Evolutionary conservation across 2,329 filamentous ascomycete genomes (phyloP).

Genomic region (Penicillium hordei): DNA sequence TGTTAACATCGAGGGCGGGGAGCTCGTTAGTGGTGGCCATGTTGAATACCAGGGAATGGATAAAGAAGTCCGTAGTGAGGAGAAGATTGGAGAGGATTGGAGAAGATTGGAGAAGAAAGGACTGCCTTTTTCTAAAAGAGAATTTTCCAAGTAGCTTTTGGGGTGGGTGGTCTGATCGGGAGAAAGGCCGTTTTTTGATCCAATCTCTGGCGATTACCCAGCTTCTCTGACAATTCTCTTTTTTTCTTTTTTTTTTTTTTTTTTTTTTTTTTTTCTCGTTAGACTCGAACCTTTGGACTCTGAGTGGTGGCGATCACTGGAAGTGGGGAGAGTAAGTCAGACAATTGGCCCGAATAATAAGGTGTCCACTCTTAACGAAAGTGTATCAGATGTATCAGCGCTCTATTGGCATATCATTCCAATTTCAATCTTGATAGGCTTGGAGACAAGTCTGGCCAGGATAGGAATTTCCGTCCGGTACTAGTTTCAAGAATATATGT

Average conservation of each 20-base stretch:
- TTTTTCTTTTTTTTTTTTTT: conserved; percentile 10
- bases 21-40: conserved; percentile 68
- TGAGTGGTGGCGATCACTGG: conserved; percentile 19
- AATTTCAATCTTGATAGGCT: neutral
- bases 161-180: conserved; percentile 14
- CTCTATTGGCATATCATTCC: neutral
- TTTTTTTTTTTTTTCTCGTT: conserved; percentile 12
- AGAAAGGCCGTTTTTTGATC: conserved; percentile 7
- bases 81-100: conserved; percentile 4
- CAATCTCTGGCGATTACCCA: conserved; percentile 11
- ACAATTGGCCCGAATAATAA: conserved; percentile 3
- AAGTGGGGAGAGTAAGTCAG: conserved; percentile 7
- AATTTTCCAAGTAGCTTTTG: neutral
- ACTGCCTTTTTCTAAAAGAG: neutral
- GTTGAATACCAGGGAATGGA: conserved; percentile 29
- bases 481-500: neutral
- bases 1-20: conserved; percentile 61
- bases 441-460: neutral
- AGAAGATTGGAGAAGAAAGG: conserved; percentile 3
- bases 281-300: conserved; percentile 12
- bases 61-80: neutral
- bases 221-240: conserved; percentile 10
- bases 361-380: conserved; percentile 1
- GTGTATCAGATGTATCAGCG: too few species aligned
- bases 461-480: conserved; percentile 3